Percentiles rank a stretch among this genome's conserved stretches.
phyloP scores from a whole-genome alignment of 306 rosid species.

The Cajanus cajan region DNA sequence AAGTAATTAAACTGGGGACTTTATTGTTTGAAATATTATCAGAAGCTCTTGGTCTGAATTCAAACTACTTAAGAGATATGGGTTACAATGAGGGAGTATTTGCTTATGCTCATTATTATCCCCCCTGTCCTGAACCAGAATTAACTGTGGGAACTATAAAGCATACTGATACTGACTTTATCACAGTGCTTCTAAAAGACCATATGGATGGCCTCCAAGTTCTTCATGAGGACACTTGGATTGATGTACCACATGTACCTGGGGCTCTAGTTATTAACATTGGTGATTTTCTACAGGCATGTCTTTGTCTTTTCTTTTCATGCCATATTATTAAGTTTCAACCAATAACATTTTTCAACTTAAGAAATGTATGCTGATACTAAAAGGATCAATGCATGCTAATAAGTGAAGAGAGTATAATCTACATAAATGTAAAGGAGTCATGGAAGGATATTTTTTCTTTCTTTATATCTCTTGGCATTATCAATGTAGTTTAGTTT shows the following conservation, averaged over 20 bases:
- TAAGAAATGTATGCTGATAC: no score
- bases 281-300: conserved; percentile 42
- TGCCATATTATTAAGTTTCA: neutral
- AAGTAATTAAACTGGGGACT: conserved; percentile 35
- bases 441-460: neutral
- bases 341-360: no score
- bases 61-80: conserved; percentile 25
- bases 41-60: conserved; percentile 35
- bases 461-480: neutral
- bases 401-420: neutral
- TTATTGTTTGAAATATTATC: conserved; percentile 34
- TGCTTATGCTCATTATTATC: conserved; percentile 33
- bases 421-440: neutral
- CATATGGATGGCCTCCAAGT: conserved; percentile 56
- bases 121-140: conserved; percentile 39
- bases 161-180: conserved; percentile 39
- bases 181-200: conserved; percentile 52
- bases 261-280: conserved; percentile 41
- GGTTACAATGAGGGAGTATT: conserved; percentile 22
- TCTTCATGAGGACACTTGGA: conserved; percentile 30
- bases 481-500: neutral
- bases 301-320: neutral
- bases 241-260: conserved; percentile 7
- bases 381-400: neutral
- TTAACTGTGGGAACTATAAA: conserved; percentile 34